Conservation (phyloP, 2,329 filamentous ascomycete genomes). For the Zymoseptoria passerinii region DNA sequence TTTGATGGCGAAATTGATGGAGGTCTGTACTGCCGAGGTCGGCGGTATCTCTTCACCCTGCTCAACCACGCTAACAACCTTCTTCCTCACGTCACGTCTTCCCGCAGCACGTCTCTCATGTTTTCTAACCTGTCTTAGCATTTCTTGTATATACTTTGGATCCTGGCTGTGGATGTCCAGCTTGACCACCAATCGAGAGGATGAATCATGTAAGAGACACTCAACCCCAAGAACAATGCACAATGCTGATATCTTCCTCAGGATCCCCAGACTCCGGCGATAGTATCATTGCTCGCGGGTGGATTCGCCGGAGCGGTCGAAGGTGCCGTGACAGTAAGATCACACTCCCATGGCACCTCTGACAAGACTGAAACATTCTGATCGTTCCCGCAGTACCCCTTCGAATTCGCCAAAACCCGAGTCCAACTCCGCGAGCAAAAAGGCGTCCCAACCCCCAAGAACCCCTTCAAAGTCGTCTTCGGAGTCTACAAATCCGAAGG, state of each 20-base stretch:
- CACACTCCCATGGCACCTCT: not conserved
- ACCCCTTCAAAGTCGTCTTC: conserved; percentile 51
- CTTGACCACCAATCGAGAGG: not conserved
- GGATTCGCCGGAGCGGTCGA: conserved; percentile 31
- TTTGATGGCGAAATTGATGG: not conserved
- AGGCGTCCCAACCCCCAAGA: conserved; percentile 40
- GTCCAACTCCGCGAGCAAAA: conserved; percentile 47
- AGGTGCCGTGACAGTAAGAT: conserved; percentile 25
- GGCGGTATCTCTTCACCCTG: not conserved
- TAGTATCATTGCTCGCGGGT: conserved; percentile 30
- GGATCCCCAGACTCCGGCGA: conserved; percentile 22
- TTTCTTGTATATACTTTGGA: too few relatives aligned
- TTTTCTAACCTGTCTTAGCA: too few relatives aligned
- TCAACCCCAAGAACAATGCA: too few relatives aligned
- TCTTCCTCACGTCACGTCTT: not conserved
- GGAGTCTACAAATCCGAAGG: conserved; percentile 51
- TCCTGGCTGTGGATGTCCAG: too few relatives aligned
- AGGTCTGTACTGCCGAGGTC: not conserved
- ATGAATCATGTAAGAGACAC: conserved; percentile 3
- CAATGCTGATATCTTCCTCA: not conserved
- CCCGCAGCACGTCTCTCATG: not conserved
- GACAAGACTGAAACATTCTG: too few relatives aligned
- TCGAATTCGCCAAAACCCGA: conserved; percentile 60
- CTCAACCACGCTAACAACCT: not conserved
- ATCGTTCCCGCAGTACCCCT: conserved; percentile 43